Conservation (phyloP, 805 yeast genomes). For the Torulaspora indica region DNA sequence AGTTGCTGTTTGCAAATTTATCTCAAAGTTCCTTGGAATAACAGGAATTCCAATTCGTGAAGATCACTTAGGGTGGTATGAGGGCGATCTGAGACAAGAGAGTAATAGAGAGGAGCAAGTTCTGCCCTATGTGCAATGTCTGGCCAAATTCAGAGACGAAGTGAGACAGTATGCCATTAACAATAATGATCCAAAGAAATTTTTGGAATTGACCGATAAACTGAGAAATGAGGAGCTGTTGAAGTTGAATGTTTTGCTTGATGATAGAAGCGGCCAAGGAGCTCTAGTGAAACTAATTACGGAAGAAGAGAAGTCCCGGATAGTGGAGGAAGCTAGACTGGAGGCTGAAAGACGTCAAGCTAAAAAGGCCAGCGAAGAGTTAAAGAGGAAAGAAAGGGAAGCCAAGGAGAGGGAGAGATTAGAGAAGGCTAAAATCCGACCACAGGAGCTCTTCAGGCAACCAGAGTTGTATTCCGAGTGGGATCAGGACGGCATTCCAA, state of each 20-base stretch:
- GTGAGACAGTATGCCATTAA: slow-evolving; percentile 72
- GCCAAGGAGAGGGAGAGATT: slow-evolving; percentile 57
- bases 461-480: slow-evolving; percentile 58
- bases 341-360: slow-evolving; percentile 54
- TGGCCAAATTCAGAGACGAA: slow-evolving; percentile 76
- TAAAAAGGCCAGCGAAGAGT: slow-evolving; percentile 45
- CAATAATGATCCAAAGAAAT: slow-evolving; percentile 44
- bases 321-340: slow-evolving; percentile 47
- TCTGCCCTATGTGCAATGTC: slow-evolving; percentile 73
- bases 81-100: slow-evolving; percentile 30
- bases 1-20: slow-evolving; percentile 57
- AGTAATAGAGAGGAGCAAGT: slow-evolving; percentile 56
- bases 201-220: slow-evolving; percentile 67
- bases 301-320: slow-evolving; percentile 62
- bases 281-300: slow-evolving; percentile 80
- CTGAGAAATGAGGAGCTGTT: slow-evolving; percentile 69
- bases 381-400: slow-evolving; percentile 56
- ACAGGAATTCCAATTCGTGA: slow-evolving; percentile 71
- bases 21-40: slow-evolving; percentile 62
- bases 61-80: slow-evolving; percentile 81
- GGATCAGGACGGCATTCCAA: slow-evolving; percentile 84
- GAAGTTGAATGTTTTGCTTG: slow-evolving; percentile 74
- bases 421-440: slow-evolving; percentile 64
- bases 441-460: slow-evolving; percentile 68
- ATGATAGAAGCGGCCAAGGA: slow-evolving; percentile 78